These are phyloP conservation scores for Sarcomyxa edulis DNA, from an alignment of 768 basidiomycete genomes.

Conservation along the genomic window DNA sequence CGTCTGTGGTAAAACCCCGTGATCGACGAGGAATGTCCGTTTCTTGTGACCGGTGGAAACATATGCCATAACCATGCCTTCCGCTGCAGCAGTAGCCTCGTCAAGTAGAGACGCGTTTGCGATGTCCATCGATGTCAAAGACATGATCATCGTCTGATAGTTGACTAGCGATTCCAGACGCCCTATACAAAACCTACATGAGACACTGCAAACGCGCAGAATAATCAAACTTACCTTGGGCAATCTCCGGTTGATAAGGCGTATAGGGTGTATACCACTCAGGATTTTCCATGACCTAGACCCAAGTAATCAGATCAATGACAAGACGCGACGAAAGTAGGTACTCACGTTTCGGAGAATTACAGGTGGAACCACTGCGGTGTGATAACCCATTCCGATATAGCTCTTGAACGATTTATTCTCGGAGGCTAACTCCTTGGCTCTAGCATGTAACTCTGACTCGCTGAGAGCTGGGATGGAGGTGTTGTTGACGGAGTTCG, in stretches of 20 bases:
- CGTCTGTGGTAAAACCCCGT: conserved; percentile 82
- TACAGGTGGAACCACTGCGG: conserved; percentile 91
- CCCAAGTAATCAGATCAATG: not conserved
- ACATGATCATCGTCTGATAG: conserved; percentile 94
- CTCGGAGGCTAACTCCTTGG: conserved; percentile 66
- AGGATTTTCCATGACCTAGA: conserved; percentile 86
- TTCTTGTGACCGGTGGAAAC: conserved; percentile 63
- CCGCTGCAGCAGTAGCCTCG: conserved; percentile 92
- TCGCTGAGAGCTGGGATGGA: conserved; percentile 80
- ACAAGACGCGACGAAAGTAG: conserved; percentile 4
- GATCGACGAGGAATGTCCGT: conserved; percentile 81
- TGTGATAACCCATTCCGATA: conserved; percentile 98
- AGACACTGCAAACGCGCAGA: not conserved
- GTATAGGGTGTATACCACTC: conserved; percentile 98
- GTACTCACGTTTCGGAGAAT: conserved; percentile 80
- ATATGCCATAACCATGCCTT: conserved; percentile 96
- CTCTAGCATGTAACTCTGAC: conserved; percentile 72
- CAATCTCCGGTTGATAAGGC: conserved; percentile 94
- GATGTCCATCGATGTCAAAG: conserved; percentile 90
- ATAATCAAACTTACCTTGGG: conserved; percentile 66
- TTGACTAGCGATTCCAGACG: conserved; percentile 96
- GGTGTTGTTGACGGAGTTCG: conserved; percentile 53
- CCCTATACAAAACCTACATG: conserved; percentile 38
- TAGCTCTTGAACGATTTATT: conserved; percentile 89
- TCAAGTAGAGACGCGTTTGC: conserved; percentile 95